A percentile compares a stretch with the other conserved stretches of the same genome.
phyloP scores from a whole-genome alignment of 306 rosid genomes.

The Prinsepia uniflora region DNA sequence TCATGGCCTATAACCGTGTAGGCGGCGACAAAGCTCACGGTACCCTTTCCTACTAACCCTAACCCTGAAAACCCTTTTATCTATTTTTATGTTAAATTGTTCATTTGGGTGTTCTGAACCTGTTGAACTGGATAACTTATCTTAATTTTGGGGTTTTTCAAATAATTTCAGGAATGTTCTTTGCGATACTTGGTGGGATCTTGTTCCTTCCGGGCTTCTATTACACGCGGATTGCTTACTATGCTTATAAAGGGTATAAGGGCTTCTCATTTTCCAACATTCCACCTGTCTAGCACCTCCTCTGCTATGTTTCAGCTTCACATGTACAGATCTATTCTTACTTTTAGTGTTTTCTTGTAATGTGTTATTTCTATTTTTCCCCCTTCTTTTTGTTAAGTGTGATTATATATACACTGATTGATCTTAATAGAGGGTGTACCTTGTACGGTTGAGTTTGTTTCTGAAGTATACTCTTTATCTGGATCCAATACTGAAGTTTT shows the following conservation, averaged over 20 bases:
- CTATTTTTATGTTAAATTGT: too few species aligned
- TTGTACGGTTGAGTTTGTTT: neutral
- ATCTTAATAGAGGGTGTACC: neutral
- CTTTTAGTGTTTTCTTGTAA: neutral
- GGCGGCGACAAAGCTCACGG: slow-evolving; percentile 98
- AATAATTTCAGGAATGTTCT: slow-evolving; percentile 64
- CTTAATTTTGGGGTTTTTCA: neutral
- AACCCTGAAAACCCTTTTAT: neutral
- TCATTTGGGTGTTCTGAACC: too few species aligned
- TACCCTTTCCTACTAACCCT: slow-evolving; percentile 21
- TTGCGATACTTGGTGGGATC: slow-evolving; percentile 71
- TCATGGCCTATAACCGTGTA: slow-evolving; percentile 80
- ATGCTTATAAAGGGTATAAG: slow-evolving; percentile 93
- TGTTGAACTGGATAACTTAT: neutral
- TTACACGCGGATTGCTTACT: slow-evolving; percentile 96
- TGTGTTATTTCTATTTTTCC: neutral
- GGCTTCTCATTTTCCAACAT: slow-evolving; percentile 98
- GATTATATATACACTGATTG: neutral
- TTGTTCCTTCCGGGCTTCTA: slow-evolving; percentile 95
- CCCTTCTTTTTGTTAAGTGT: neutral
- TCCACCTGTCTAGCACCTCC: slow-evolving; percentile 62
- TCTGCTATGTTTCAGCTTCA: neutral
- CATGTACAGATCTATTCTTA: slow-evolving; percentile 36
- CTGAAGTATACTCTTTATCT: neutral
- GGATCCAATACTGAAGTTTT: neutral